These are phyloP conservation scores for Aspergillus fijiensis DNA, from an alignment of 2,329 filamentous ascomycete species.

Conservation along the genomic window DNA sequence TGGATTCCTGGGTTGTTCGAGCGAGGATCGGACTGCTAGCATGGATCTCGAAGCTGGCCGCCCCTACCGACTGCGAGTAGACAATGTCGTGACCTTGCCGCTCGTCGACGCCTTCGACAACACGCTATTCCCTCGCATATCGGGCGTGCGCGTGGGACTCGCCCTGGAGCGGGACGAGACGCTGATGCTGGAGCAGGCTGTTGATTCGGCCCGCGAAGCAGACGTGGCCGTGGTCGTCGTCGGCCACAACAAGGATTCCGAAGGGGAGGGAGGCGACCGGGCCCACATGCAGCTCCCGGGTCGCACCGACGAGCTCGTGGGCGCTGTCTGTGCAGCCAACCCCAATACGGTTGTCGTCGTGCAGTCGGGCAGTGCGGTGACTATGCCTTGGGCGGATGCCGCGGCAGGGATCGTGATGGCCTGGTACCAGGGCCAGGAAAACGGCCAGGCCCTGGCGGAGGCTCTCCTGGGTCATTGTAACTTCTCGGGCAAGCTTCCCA, in stretches of 20 bases:
- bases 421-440: constrained; percentile 70
- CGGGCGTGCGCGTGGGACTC: constrained; percentile 1
- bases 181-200: constrained; percentile 4
- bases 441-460: constrained; percentile 66
- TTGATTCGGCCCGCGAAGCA: constrained; percentile 2
- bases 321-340: constrained; percentile 12
- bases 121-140: not conserved
- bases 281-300: constrained; percentile 13
- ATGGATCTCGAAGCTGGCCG: not conserved
- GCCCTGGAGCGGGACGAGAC: not conserved
- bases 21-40: not conserved
- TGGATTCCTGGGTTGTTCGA: constrained; percentile 4
- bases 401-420: constrained; percentile 68
- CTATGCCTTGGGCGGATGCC: constrained; percentile 62
- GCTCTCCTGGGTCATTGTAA: constrained; percentile 64
- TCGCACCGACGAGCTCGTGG: constrained; percentile 8
- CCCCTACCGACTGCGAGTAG: not conserved
- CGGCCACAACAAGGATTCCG: constrained; percentile 14
- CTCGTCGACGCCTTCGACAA: constrained; percentile 1
- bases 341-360: constrained; percentile 14
- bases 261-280: constrained; percentile 16
- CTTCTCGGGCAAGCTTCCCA: constrained; percentile 66
- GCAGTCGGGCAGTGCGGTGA: constrained; percentile 9
- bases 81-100: constrained; percentile 2
- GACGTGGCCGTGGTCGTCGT: constrained; percentile 14